Base-by-base conservation (phyloP, 768 basidiomycete genomes). In the Leccinum barrowsii region DNA sequence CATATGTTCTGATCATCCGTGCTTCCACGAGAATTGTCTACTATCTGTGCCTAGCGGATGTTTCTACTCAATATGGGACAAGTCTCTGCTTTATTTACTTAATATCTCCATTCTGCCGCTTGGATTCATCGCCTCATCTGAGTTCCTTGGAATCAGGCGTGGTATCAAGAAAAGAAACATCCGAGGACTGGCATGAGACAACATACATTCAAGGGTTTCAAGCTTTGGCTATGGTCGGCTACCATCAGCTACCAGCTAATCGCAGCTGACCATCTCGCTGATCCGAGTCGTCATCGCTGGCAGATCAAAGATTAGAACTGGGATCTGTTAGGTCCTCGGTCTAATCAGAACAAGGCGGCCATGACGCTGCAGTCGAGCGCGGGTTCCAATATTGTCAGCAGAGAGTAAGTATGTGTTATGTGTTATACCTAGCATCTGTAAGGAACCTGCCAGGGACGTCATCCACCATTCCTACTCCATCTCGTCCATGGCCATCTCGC, bases 301-400 rank as follows among this genome's bases (percentile, higher is more conserved):
- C 40, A n/a, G 40, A 42, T 42, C 40, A 42, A 40, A n/a, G 4
- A 37, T 37, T 7, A 7, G 12, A 42, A 2, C 10, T 42, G 40
- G 40, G 8, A 42, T 42, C 40, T n/a, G 40, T 8, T 19, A n/a
- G 17, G 13, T 42, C 40, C 8, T n/a, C n/a, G 5, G 17, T 42
- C n/a, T 17, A 13, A n/a, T n/a, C n/a, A 44, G 50, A 98, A 98
- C 77, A 86, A 81, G 65, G 93, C 95, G 0, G 97, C 98, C 66
- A 95, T 19, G 96, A 95, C 6, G 94, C 40, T n/a, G 40, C 40
- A 42, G 40, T 42, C 37, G 7, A 37, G 35, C 88, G 5, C 97
- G 96, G 96, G 96, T 49, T 95, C 94, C 11, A 89, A 84, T 69
- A 80, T 95, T 52, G 94, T 98, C 44, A 93, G 90, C 66, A 77